A percentile compares a stretch with the other conserved stretches of the same genome.
These are phyloP conservation scores for Cladosporium sp. DNA, from an alignment of 2,329 filamentous ascomycete species.

Conservation along the genomic window DNA sequence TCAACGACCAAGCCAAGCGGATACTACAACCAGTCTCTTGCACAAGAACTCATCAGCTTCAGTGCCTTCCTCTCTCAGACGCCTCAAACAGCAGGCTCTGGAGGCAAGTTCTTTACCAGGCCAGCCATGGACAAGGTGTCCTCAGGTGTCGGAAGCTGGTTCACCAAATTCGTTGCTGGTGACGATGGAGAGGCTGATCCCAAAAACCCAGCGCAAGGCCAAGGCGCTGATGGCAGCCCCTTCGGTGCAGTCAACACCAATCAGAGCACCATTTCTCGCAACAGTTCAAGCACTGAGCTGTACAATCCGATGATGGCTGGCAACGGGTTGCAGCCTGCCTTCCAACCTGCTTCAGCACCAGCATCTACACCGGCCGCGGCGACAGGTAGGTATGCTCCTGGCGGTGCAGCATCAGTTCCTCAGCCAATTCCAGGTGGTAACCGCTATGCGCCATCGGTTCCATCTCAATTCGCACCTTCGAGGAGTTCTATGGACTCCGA, in stretches of 20 bases:
- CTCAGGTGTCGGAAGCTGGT: slow-evolving; percentile 83
- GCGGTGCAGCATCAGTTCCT: slow-evolving; percentile 25
- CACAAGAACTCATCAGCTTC: slow-evolving; percentile 78
- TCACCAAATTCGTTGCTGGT: slow-evolving; percentile 94
- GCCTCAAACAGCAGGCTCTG: slow-evolving; percentile 65
- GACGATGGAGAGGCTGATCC: slow-evolving; percentile 73
- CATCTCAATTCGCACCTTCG: slow-evolving; percentile 26
- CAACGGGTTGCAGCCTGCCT: slow-evolving; percentile 34
- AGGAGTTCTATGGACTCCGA: slow-evolving; percentile 42
- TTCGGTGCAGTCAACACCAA: slow-evolving; percentile 80
- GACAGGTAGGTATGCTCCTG: slow-evolving; percentile 34
- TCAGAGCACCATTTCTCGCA: slow-evolving; percentile 51
- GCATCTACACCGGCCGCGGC: slow-evolving; percentile 22
- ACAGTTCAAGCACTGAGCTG: slow-evolving; percentile 69
- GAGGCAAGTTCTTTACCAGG: slow-evolving; percentile 79
- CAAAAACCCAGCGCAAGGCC: slow-evolving; percentile 50
- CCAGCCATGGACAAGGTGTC: slow-evolving; percentile 96
- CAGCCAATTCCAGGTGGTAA: slow-evolving; percentile 11
- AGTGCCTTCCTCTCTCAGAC: slow-evolving; percentile 80
- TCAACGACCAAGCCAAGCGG: slow-evolving; percentile 80
- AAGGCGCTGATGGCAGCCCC: slow-evolving; percentile 64
- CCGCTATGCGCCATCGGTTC: slow-evolving; percentile 16
- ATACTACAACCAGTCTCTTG: slow-evolving; percentile 78
- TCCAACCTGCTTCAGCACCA: slow-evolving; percentile 15
- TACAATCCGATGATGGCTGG: slow-evolving; percentile 58